Evolutionary conservation across 2,329 filamentous ascomycete genomes (phyloP), one percentile per base, ranked within the genome.

Genomic region (Talaromyces funiculosus): DNA sequence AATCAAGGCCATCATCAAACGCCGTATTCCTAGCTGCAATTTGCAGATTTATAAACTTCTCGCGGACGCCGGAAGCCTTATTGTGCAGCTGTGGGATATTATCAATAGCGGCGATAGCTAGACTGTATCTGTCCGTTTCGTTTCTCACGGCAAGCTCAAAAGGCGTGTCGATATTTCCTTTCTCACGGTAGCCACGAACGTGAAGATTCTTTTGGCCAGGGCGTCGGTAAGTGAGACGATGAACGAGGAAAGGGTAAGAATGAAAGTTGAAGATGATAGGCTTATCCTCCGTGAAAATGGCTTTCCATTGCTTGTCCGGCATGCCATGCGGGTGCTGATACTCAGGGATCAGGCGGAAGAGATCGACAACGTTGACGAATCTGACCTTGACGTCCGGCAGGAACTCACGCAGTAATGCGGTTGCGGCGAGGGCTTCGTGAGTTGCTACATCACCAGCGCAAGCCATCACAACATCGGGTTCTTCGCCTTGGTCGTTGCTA

Each of bases 181-280:
- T 92, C 78, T 92, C 89, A 69, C 83, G 86, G 79, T 92, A 92
- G 1, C 89, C 89, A 33, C 86, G 81, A n/a, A 92, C 89, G 67
- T 90, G 85, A 64, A 92, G 74, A 73, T 89, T 86, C 49, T 80
- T 71, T 71, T 82, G 84, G 4, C 88, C 88, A 1, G 85, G 86
- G 0, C 89, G 85, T 77, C 88, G 88, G 77, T 91, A 92, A 0
- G 88, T 89, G 66, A 92, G 75, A 55, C 89, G 82, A 77, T 92
- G 89, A 56, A 92, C 84, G 68, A 92, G 80, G 87, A 87, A 92
- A 8, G 89, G 89, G 76, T 92, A 92, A 33, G 85, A 88, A 78
- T 92, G 89, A 83, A 92, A 92, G 78, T 91, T 92, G 80, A 92
- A 92, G 70, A 92, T 85, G 70, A 90, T 79, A 22, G 89, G 89